Percentiles rank a stretch among this genome's conserved stretches.
phyloP scores from a whole-genome alignment of 2,329 filamentous ascomycete genomes.

The Trichoderma sp. region DNA sequence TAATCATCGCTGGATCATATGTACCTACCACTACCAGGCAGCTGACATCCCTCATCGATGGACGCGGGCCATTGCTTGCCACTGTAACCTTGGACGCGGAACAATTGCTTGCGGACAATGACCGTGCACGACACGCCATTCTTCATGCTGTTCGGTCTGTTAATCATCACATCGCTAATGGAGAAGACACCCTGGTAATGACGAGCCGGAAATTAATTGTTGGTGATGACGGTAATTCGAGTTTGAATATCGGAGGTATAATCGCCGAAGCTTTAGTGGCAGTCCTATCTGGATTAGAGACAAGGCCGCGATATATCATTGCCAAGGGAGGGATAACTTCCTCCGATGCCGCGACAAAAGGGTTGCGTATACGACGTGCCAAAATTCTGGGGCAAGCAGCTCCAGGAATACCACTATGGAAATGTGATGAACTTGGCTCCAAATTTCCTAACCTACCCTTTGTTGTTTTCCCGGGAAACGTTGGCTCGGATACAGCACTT shows the following conservation, averaged over 20 bases:
- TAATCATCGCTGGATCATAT: background rate
- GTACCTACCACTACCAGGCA: background rate
- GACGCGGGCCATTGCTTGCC: background rate
- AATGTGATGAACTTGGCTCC: slow-evolving; percentile 50
- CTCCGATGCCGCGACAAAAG: background rate
- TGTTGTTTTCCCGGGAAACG: slow-evolving; percentile 49
- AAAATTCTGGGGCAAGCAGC: slow-evolving; percentile 53
- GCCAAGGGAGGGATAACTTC: background rate
- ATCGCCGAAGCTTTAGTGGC: background rate
- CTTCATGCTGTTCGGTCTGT: too few relatives aligned
- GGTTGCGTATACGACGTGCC: background rate
- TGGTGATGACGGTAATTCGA: too few relatives aligned
- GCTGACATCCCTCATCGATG: background rate
- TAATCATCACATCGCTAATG: too few relatives aligned
- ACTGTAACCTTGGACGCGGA: background rate
- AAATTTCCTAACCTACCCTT: slow-evolving; percentile 51
- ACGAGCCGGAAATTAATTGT: too few relatives aligned
- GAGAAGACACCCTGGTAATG: too few relatives aligned
- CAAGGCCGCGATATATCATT: background rate
- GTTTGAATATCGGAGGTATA: too few relatives aligned
- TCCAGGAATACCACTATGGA: slow-evolving; percentile 56
- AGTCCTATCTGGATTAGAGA: background rate
- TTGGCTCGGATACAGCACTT: too few relatives aligned
- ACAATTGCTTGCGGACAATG: background rate
- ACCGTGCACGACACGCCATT: too few relatives aligned